Evolutionary conservation across 2,329 filamentous ascomycete genomes (phyloP).

Genomic region (Colletotrichum sp.): DNA sequence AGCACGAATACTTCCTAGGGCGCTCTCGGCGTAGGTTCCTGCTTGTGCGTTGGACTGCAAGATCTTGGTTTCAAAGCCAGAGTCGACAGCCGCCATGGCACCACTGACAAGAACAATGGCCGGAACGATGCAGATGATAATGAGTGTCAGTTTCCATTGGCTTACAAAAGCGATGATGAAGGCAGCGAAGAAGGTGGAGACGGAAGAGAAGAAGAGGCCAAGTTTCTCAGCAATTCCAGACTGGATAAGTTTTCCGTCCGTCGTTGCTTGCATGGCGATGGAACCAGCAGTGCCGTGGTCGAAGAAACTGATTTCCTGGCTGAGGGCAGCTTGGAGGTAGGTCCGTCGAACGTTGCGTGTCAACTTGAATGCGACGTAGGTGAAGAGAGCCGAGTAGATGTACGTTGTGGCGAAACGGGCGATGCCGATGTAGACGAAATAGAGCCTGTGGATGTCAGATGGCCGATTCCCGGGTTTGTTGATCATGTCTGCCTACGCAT

Average conservation of each 20-base stretch:
- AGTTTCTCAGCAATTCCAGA: constrained; percentile 40
- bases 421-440: constrained; percentile 31
- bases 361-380: constrained; percentile 53
- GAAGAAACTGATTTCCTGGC: constrained; percentile 55
- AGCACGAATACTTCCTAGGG: constrained; percentile 15
- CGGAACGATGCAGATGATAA: constrained; percentile 46
- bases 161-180: constrained; percentile 38
- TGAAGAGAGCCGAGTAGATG: constrained; percentile 44
- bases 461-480: neutral
- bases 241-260: constrained; percentile 40
- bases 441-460: constrained; percentile 20
- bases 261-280: constrained; percentile 43
- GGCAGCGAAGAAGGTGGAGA: constrained; percentile 36
- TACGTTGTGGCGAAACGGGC: constrained; percentile 24
- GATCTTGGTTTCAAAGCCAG: constrained; percentile 25
- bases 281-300: constrained; percentile 44
- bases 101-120: constrained; percentile 19
- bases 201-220: constrained; percentile 34
- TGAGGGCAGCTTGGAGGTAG: constrained; percentile 55
- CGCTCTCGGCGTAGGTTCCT: constrained; percentile 29
- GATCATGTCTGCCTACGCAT: neutral
- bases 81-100: constrained; percentile 25
- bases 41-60: constrained; percentile 29
- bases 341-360: constrained; percentile 50
- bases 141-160: constrained; percentile 45